Base-by-base conservation (phyloP, 176 grass and related monocot species). In the Tillandsia fasciculata region DNA sequence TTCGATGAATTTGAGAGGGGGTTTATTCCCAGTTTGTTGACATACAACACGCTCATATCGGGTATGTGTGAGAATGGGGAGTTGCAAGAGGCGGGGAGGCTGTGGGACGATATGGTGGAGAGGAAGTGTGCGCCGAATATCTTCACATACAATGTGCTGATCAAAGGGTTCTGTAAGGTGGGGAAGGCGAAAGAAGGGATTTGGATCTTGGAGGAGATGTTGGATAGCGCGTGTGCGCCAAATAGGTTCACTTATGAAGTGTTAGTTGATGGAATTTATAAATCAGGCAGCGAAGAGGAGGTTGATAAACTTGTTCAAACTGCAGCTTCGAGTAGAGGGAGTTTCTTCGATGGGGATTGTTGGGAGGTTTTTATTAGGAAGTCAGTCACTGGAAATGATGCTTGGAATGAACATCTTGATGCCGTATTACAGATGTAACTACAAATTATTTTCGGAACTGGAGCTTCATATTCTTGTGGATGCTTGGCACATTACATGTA, bases 101-200 rank as follows among this genome's bases (percentile, higher is more conserved):
- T 96, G 9, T 96, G 86, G 87, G 91, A 96, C 71, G 81, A 96
- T 65, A 90, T 96, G 81, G 68, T 90, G 8, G 83, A 90, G 63
- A 79, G 77, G 42, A 65, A 71, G 47, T 96, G 88, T 54, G 27
- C 57, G 50, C 87, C 91, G 54, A 96, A 87, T 78, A 64, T 73
- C 26, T 57, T 85, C 72, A 87, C 73, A 15, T 96, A 90, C 11
- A 83, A 90, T 61, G 84, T 82, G n/a, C 72, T 87, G 9, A 90
- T 96, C 76, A 85, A 83, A 24, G 87, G 91, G 20, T 90, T 95
- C 18, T 90, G 87, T 63, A 85, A 83, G 71, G 81, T 76, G 11
- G 79, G 82, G 48, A 90, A 90, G 49, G 53, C 81, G 49, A 17
- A 73, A 64, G 81, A 90, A 79, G 91, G 63, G 24, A 53, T 76